These are phyloP conservation scores for Pseudocercospora cruenta DNA, from an alignment of 2,329 filamentous ascomycete species.

Conservation along the genomic window DNA sequence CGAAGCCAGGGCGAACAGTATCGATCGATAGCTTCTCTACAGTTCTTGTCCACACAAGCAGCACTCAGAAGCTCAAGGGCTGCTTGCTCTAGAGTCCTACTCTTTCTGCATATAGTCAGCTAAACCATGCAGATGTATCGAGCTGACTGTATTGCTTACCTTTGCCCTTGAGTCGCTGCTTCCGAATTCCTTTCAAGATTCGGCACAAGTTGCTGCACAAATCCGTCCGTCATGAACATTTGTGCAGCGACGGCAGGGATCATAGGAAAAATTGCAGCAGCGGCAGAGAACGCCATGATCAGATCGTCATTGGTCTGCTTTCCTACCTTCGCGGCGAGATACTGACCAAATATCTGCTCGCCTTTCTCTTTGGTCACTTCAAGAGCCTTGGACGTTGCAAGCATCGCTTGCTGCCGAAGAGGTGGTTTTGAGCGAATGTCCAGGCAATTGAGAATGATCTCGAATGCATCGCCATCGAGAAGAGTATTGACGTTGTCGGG, in stretches of 20 bases:
- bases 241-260: conserved; percentile 73
- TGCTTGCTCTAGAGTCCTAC: conserved; percentile 80
- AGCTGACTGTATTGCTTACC: conserved; percentile 23
- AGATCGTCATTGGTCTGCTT: conserved; percentile 84
- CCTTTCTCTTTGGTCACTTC: conserved; percentile 75
- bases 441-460: conserved; percentile 82
- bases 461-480: conserved; percentile 75
- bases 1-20: conserved; percentile 87
- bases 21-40: conserved; percentile 80
- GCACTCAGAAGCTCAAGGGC: conserved; percentile 88
- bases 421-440: conserved; percentile 77
- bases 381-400: conserved; percentile 82
- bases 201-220: conserved; percentile 71
- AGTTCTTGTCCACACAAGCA: conserved; percentile 81
- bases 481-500: conserved; percentile 64
- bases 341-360: conserved; percentile 64
- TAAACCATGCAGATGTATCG: neutral
- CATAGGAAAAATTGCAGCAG: conserved; percentile 83
- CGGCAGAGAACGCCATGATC: conserved; percentile 91
- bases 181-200: conserved; percentile 57
- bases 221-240: conserved; percentile 87
- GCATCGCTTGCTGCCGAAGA: conserved; percentile 77
- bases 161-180: conserved; percentile 37
- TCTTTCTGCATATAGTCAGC: conserved; percentile 66
- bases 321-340: conserved; percentile 72